Evolutionary conservation across 2,329 filamentous ascomycete species (phyloP).

Genomic region (Fusarium poae): DNA sequence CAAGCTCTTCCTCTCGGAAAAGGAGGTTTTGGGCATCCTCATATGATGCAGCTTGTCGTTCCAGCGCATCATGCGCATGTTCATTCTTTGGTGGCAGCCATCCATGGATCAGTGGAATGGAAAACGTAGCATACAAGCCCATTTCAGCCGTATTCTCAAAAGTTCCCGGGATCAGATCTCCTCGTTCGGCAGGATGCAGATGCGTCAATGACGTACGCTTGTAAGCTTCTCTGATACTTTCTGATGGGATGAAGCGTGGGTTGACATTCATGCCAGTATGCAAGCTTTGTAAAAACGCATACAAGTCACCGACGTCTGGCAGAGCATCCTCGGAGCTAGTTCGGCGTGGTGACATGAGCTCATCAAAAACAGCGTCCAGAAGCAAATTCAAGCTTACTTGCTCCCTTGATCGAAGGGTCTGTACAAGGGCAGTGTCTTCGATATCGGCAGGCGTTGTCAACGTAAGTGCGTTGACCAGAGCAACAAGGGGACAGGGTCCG

Average conservation of each 20-base stretch:
- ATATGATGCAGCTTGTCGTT: slow-evolving; percentile 82
- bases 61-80: slow-evolving; percentile 76
- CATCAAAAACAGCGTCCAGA: slow-evolving; percentile 91
- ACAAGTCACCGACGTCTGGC: slow-evolving; percentile 89
- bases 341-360: slow-evolving; percentile 83
- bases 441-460: slow-evolving; percentile 78
- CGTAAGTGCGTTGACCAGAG: slow-evolving; percentile 91
- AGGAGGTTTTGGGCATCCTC: slow-evolving; percentile 92
- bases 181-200: slow-evolving; percentile 64
- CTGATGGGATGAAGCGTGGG: slow-evolving; percentile 80
- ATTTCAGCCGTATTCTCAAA: slow-evolving; percentile 93
- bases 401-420: slow-evolving; percentile 82
- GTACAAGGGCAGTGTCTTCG: slow-evolving; percentile 77
- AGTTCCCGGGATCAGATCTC: slow-evolving; percentile 70
- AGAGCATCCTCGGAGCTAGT: slow-evolving; percentile 73
- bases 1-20: slow-evolving; percentile 89
- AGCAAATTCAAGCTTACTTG: slow-evolving; percentile 88
- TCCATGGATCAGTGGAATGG: slow-evolving; percentile 89
- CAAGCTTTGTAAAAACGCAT: slow-evolving; percentile 86
- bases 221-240: slow-evolving; percentile 61
- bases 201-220: slow-evolving; percentile 67
- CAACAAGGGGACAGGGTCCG: slow-evolving; percentile 92
- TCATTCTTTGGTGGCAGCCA: slow-evolving; percentile 84
- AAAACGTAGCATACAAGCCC: slow-evolving; percentile 90
- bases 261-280: slow-evolving; percentile 99